Percentiles rank a stretch among this genome's conserved stretches.
Evolutionary conservation across 139 green algal species (phyloP).

Genomic region (Picochlorum sp.): DNA sequence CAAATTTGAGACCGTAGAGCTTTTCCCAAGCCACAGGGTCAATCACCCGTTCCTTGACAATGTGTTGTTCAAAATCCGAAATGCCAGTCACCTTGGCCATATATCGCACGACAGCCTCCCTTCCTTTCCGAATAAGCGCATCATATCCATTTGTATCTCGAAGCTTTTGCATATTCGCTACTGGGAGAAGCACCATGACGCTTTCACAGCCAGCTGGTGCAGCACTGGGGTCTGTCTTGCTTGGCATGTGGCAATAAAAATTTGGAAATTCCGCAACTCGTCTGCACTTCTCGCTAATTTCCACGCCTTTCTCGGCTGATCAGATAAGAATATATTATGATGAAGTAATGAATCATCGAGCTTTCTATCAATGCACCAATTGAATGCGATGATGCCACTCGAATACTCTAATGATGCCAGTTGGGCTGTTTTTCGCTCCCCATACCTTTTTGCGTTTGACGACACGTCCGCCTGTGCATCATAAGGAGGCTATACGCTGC

Average conservation of each 20-base stretch:
- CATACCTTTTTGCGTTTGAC: slow-evolving; percentile 3
- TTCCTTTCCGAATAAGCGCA: slow-evolving; percentile 43
- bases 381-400: slow-evolving; percentile 66
- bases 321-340: slow-evolving; percentile 83
- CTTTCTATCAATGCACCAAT: slow-evolving; percentile 46
- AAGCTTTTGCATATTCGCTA: slow-evolving; percentile 65
- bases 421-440: slow-evolving; percentile 1
- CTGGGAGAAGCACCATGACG: slow-evolving; percentile 62
- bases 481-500: slow-evolving; percentile 43
- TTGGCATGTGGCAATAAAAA: slow-evolving; percentile 77
- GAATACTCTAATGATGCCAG: slow-evolving; percentile 49
- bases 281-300: slow-evolving; percentile 28
- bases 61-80: slow-evolving; percentile 27
- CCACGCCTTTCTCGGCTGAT: slow-evolving; percentile 43
- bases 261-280: slow-evolving; percentile 60
- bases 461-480: background rate
- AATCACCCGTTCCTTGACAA: slow-evolving; percentile 56
- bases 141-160: slow-evolving; percentile 30
- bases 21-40: slow-evolving; percentile 24
- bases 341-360: slow-evolving; percentile 45
- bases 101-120: slow-evolving; percentile 41
- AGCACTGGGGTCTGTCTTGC: slow-evolving; percentile 65
- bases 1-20: slow-evolving; percentile 65
- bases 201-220: slow-evolving; percentile 49
- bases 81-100: slow-evolving; percentile 33